These are phyloP conservation scores for Astrothelium macrocarpum DNA, from an alignment of 495 filamentous ascomycete genomes.

Conservation along the genomic window DNA sequence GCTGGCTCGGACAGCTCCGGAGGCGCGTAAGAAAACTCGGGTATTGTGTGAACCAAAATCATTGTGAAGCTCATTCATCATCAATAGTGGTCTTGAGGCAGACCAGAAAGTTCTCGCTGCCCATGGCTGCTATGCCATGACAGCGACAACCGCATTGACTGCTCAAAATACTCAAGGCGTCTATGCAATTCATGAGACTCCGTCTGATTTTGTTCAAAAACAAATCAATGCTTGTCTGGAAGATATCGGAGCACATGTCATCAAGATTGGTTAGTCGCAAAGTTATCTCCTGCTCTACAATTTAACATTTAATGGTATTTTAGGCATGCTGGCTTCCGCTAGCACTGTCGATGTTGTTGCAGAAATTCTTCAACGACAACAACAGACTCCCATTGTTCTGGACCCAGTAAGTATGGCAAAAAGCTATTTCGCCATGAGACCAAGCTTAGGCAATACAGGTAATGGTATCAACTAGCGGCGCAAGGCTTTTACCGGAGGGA, in stretches of 20 bases:
- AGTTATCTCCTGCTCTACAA: neutral
- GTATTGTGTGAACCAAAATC: slow-evolving; percentile 8
- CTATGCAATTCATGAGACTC: slow-evolving; percentile 67
- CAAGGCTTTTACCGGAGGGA: slow-evolving; percentile 58
- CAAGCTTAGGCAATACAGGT: slow-evolving; percentile 46
- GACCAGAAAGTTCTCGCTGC: slow-evolving; percentile 91
- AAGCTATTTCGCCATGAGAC: slow-evolving; percentile 10
- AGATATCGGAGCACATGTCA: slow-evolving; percentile 79
- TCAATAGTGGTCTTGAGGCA: slow-evolving; percentile 76
- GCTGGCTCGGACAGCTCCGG: slow-evolving; percentile 82
- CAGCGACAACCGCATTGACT: slow-evolving; percentile 89
- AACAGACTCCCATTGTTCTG: slow-evolving; percentile 56
- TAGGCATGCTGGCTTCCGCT: slow-evolving; percentile 84
- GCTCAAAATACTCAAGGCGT: slow-evolving; percentile 90
- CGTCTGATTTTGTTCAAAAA: slow-evolving; percentile 66
- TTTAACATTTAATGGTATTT: slow-evolving; percentile 7
- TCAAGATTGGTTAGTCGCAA: slow-evolving; percentile 67
- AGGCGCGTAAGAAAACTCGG: slow-evolving; percentile 56
- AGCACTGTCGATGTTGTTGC: slow-evolving; percentile 68
- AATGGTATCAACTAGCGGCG: slow-evolving; percentile 84
- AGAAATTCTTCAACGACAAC: slow-evolving; percentile 50
- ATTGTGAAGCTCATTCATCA: slow-evolving; percentile 7
- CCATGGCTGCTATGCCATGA: slow-evolving; percentile 90
- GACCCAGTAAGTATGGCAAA: slow-evolving; percentile 58
- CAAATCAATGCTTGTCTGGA: slow-evolving; percentile 75